Conservation (phyloP, 805 yeast genomes). For the Clavispora fructus region DNA sequence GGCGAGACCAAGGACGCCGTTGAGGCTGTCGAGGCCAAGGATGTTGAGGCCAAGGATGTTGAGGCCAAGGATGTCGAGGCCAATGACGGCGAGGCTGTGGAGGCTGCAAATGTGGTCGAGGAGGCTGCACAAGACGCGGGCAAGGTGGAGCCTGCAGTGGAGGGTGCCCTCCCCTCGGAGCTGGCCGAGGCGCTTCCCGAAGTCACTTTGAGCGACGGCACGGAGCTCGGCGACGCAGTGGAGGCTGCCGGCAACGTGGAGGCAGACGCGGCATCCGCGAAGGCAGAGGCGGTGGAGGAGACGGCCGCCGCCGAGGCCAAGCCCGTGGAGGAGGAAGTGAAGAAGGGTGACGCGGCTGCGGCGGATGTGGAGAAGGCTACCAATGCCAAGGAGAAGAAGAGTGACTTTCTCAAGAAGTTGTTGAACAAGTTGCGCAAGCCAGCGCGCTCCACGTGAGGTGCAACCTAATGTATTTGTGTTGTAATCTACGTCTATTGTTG, state of each 20-base stretch:
- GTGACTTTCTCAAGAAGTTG: slow-evolving; percentile 32
- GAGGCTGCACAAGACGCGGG: slow-evolving; percentile 19
- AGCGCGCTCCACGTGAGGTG: slow-evolving; percentile 1
- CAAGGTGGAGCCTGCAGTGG: slow-evolving; percentile 14
- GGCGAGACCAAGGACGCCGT: not conserved
- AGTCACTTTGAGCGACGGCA: slow-evolving; percentile 2
- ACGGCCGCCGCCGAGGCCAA: slow-evolving; percentile 5
- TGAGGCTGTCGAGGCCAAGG: slow-evolving; percentile 1
- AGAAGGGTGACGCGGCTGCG: slow-evolving; percentile 19
- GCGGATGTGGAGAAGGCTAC: slow-evolving; percentile 26
- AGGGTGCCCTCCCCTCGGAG: slow-evolving; percentile 1
- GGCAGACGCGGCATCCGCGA: not conserved
- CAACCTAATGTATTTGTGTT: not conserved
- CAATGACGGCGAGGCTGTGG: slow-evolving; percentile 1
- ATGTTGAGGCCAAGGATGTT: slow-evolving; percentile 3
- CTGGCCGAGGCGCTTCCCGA: slow-evolving; percentile 5
- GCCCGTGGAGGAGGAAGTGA: slow-evolving; percentile 22
- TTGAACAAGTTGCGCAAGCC: slow-evolving; percentile 33
- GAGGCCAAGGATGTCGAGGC: slow-evolving; percentile 5
- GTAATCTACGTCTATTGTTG: not conserved
- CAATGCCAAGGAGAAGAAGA: slow-evolving; percentile 23
- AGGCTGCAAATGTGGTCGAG: not conserved
- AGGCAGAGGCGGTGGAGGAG: slow-evolving; percentile 4
- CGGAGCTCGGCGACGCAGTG: slow-evolving; percentile 3
- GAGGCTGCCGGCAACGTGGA: slow-evolving; percentile 2